phyloP scores from a whole-genome alignment of 345 rosid genomes.

The sweet orange (Citrus sinensis) region DVS_A1.0 CM039163.1:3945001-3945500 shows the following conservation, averaged over 20 bases:
- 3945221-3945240: background rate
- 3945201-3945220: background rate
- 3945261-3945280: background rate
- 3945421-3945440: conserved; percentile 92
- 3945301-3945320: background rate
- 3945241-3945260: background rate
- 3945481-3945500: background rate
- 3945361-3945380: background rate
- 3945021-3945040: background rate
- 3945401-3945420: conserved; percentile 15
- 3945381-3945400: background rate
- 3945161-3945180: background rate
- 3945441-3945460: conserved; percentile 77
- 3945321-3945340: background rate
- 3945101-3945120: conserved; percentile 90
- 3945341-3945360: background rate
- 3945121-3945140: conserved; percentile 87
- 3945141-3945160: conserved; percentile 2
- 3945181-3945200: background rate
- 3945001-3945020: background rate
- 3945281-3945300: background rate
- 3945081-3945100: conserved; percentile 98
- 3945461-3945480: conserved; percentile 69
- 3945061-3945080: conserved; percentile 91
- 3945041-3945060: conserved; percentile 61